Evolutionary conservation across 1,284 basidiomycete species (phyloP).

Genomic region (Cystobasidiaceae sp.): DNA sequence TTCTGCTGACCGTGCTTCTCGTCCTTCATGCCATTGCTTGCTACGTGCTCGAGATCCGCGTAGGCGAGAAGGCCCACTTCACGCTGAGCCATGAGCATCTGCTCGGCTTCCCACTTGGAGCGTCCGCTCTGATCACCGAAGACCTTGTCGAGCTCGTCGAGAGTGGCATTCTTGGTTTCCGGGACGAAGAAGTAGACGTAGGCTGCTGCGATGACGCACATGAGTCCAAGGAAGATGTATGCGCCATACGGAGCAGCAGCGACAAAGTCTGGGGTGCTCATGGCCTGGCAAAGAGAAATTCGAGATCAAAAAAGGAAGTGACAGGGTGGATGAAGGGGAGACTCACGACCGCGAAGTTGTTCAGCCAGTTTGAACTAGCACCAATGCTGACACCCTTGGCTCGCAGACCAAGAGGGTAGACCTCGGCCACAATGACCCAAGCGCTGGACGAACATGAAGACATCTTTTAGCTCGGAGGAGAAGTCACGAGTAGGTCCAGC

Average conservation of each 20-base stretch:
- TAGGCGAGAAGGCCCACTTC: not conserved
- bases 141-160: constrained; percentile 31
- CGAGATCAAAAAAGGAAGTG: constrained; percentile 36
- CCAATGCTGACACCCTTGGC: constrained; percentile 42
- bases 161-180: constrained; percentile 26
- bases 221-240: constrained; percentile 35
- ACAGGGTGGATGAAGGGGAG: too few relatives aligned
- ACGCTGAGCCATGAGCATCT: constrained; percentile 15
- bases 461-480: not conserved
- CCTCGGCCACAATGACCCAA: constrained; percentile 42
- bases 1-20: too few relatives aligned
- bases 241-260: constrained; percentile 32
- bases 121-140: constrained; percentile 20
- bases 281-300: not conserved
- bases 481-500: not conserved
- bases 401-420: constrained; percentile 41
- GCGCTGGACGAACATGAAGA: constrained; percentile 15
- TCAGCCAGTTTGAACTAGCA: constrained; percentile 40
- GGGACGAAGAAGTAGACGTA: constrained; percentile 32
- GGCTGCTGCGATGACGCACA: constrained; percentile 23
- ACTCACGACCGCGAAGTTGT: constrained; percentile 41
- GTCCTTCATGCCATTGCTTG: too few relatives aligned
- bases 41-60: not conserved
- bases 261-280: constrained; percentile 37
- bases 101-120: constrained; percentile 17